phyloP scores from a whole-genome alignment of 306 rosid genomes.

The Urtica urens region DNA sequence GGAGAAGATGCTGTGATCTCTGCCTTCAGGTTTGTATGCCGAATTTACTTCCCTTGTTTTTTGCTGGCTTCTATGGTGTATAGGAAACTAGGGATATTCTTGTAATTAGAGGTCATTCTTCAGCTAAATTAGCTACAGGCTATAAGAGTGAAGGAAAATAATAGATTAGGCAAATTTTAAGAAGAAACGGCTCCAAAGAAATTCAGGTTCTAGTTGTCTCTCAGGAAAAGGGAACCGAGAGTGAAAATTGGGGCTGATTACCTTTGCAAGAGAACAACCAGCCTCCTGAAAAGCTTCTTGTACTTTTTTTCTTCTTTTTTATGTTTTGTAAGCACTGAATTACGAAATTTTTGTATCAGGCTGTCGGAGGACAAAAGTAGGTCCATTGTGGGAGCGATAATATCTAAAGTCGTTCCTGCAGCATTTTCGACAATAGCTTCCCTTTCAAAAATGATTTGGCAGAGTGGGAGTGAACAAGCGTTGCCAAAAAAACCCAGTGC shows the following conservation, averaged over 20 bases:
- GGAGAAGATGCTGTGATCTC: conserved; percentile 96
- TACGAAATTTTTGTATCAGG: no score
- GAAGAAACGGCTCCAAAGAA: no score
- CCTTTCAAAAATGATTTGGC: conserved; percentile 81
- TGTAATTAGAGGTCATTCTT: not conserved
- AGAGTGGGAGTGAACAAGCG: conserved; percentile 55
- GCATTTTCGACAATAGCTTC: conserved; percentile 85
- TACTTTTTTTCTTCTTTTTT: no score
- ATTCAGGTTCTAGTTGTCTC: no score
- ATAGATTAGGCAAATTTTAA: no score
- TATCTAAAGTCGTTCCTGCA: conserved; percentile 89
- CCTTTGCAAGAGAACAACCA: no score
- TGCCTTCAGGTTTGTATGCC: conserved; percentile 71
- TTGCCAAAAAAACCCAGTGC: conserved; percentile 48
- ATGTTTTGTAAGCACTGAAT: no score
- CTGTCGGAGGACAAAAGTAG: conserved; percentile 82
- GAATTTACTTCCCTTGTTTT: conserved; percentile 12
- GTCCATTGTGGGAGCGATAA: conserved; percentile 82
- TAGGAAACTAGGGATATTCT: not conserved
- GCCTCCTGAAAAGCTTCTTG: no score
- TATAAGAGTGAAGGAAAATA: no score
- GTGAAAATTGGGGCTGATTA: no score
- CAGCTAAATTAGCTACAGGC: no score
- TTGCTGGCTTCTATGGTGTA: not conserved
- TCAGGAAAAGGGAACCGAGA: no score